Percentiles rank a stretch among this genome's conserved stretches.
phyloP scores from a whole-genome alignment of 176 grass and related monocot genomes.

The Aegilops umbellulata region DNA sequence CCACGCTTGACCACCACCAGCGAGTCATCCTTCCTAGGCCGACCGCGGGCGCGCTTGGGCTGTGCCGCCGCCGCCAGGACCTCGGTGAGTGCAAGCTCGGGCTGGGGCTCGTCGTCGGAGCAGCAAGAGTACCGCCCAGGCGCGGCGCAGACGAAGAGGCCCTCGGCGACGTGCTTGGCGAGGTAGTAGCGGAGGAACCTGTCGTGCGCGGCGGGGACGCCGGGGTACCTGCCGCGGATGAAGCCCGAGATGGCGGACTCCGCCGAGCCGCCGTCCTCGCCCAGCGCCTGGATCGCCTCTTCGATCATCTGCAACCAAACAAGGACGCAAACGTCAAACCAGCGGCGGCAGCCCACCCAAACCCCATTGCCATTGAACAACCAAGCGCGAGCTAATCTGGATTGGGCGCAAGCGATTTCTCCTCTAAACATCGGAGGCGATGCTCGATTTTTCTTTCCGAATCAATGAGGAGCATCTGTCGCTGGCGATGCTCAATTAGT shows the following conservation, averaged over 20 bases:
- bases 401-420: background rate
- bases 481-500: background rate
- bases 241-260: constrained; percentile 40
- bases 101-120: background rate
- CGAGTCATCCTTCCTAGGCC: constrained; percentile 12
- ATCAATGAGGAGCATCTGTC: background rate
- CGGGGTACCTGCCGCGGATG: constrained; percentile 33
- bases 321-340: background rate
- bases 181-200: constrained; percentile 48
- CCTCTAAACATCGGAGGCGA: background rate
- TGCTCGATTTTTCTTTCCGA: background rate
- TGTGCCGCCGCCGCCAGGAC: background rate
- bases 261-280: constrained; percentile 31
- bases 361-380: background rate
- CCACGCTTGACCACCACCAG: background rate
- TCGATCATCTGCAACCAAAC: constrained; percentile 48
- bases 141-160: constrained; percentile 12
- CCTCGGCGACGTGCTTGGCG: constrained; percentile 49
- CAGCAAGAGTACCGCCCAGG: constrained; percentile 23
- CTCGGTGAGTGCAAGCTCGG: background rate
- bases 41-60: constrained; percentile 22
- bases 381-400: background rate
- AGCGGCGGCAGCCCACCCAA: background rate
- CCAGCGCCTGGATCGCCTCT: constrained; percentile 34
- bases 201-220: constrained; percentile 37